Evolutionary conservation across 2,329 filamentous ascomycete species (phyloP).

Genomic region (Polychaeton citri): DNA sequence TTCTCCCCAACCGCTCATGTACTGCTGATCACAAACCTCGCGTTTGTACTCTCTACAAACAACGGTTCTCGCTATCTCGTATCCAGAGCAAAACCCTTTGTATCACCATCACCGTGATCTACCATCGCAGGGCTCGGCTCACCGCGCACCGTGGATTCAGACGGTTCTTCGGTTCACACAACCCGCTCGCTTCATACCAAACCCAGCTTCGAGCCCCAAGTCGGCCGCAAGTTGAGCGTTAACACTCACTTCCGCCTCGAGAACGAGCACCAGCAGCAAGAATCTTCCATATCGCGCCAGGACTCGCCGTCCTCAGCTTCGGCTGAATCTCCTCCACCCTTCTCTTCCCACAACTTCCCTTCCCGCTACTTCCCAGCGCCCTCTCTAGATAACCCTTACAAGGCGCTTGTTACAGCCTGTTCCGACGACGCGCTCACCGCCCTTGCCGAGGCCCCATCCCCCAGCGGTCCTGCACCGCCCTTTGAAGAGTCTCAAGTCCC

Average conservation of each 20-base stretch:
- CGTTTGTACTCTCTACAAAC: no score
- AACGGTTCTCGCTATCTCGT: no score
- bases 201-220: slow-evolving; percentile 16
- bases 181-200: slow-evolving; percentile 17
- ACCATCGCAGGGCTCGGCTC: no score
- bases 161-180: slow-evolving; percentile 20
- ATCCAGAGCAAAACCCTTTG: no score
- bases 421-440: slow-evolving; percentile 28
- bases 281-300: slow-evolving; percentile 5
- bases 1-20: no score
- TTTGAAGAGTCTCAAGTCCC: slow-evolving; percentile 23
- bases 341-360: slow-evolving; percentile 50
- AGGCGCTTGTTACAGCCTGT: slow-evolving; percentile 24
- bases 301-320: slow-evolving; percentile 21
- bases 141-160: slow-evolving; percentile 19
- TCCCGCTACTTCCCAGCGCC: slow-evolving; percentile 46
- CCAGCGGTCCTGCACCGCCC: slow-evolving; percentile 31
- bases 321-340: slow-evolving; percentile 47
- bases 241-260: slow-evolving; percentile 17
- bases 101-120: no score
- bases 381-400: slow-evolving; percentile 34
- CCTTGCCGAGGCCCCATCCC: slow-evolving; percentile 23
- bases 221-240: slow-evolving; percentile 17
- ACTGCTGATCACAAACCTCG: no score
- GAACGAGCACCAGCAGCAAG: not conserved